These are phyloP conservation scores for Albatrellus ellisii DNA, from an alignment of 768 basidiomycete genomes.

Conservation along the genomic window DNA sequence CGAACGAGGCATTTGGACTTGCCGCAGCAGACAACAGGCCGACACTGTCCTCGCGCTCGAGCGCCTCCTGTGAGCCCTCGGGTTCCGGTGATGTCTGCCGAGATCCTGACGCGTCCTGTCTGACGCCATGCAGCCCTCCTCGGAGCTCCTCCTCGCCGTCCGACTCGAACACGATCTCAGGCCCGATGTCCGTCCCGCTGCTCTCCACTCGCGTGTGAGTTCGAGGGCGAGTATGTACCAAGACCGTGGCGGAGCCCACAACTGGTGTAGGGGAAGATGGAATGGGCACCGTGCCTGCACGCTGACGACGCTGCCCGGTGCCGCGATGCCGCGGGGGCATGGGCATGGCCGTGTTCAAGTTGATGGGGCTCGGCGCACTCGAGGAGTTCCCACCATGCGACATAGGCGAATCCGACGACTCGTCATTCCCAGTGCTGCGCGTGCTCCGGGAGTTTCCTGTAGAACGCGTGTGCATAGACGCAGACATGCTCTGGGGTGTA, in stretches of 20 bases:
- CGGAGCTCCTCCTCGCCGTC: conserved; percentile 5
- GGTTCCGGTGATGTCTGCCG: conserved; percentile 25
- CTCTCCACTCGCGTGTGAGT: conserved; percentile 16
- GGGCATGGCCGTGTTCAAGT: conserved; percentile 22
- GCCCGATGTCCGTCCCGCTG: conserved; percentile 5
- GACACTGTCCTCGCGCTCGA: conserved; percentile 49
- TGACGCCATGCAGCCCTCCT: not conserved
- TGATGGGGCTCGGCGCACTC: conserved; percentile 14
- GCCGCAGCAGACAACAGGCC: conserved; percentile 36
- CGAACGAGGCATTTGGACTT: conserved; percentile 37
- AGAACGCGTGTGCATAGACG: conserved; percentile 22
- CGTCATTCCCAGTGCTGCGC: conserved; percentile 42
- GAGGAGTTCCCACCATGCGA: conserved; percentile 26
- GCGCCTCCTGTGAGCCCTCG: conserved; percentile 43
- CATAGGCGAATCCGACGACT: conserved; percentile 46
- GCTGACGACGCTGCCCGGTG: conserved; percentile 24
- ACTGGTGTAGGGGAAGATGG: conserved; percentile 22
- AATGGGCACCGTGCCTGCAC: conserved; percentile 27
- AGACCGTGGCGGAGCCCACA: conserved; percentile 23
- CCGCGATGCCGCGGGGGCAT: conserved; percentile 36
- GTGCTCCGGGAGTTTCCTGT: conserved; percentile 16
- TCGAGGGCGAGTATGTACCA: conserved; percentile 15
- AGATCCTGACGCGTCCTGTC: not conserved
- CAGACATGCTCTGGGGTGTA: conserved; percentile 21
- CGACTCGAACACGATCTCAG: conserved; percentile 1